Evolutionary conservation across 75 land plant species (phyloP).

Genomic region (Cunninghamia lanceolata): DNA sequence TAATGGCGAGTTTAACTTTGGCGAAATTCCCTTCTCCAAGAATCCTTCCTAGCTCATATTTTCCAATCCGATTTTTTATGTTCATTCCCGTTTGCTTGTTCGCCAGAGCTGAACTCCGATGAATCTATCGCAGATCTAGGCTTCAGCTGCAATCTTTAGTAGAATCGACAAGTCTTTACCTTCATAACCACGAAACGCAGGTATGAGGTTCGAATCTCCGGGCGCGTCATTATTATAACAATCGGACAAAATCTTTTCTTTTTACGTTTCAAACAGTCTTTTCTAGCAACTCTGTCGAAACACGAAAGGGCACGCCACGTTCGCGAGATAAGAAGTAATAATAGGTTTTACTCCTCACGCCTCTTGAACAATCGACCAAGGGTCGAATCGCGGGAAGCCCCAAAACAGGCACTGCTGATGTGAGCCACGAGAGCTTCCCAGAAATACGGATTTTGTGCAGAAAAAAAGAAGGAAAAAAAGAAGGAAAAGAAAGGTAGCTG

Average conservation of each 20-base stretch:
- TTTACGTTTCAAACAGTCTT: too few species aligned
- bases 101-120: background rate
- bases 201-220: background rate
- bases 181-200: background rate
- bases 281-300: too few species aligned
- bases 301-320: too few species aligned
- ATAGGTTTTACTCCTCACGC: too few species aligned
- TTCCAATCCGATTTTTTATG: constrained; percentile 30
- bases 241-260: background rate
- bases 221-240: background rate
- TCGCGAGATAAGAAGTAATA: too few species aligned
- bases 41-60: constrained; percentile 55
- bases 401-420: too few species aligned
- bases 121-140: background rate
- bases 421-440: too few species aligned
- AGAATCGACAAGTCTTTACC: background rate
- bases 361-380: too few species aligned
- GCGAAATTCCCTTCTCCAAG: constrained; percentile 56
- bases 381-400: too few species aligned
- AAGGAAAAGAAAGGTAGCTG: too few species aligned
- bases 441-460: too few species aligned
- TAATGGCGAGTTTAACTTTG: constrained; percentile 48
- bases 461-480: too few species aligned
- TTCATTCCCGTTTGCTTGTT: background rate
- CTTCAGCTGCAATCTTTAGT: background rate